Evolutionary conservation across 495 filamentous ascomycete genomes (phyloP).

Genomic region (Penicillium roqueforti): DNA sequence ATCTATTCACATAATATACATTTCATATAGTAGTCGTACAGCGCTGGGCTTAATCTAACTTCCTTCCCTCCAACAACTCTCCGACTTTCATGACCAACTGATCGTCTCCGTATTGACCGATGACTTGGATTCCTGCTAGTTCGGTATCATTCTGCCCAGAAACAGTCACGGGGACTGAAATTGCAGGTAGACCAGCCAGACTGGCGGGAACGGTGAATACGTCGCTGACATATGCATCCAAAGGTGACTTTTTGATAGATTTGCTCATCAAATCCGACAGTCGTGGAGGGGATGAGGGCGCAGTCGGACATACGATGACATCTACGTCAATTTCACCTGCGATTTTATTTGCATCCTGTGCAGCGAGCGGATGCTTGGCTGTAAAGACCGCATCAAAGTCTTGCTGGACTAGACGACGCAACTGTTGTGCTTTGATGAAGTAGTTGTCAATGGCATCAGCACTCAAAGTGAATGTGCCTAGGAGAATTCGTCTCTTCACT

Average conservation of each 20-base stretch:
- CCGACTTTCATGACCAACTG: slow-evolving; percentile 45
- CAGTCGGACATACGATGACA: slow-evolving; percentile 82
- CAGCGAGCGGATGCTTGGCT: slow-evolving; percentile 58
- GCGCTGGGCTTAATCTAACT: slow-evolving; percentile 4
- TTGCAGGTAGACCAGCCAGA: slow-evolving; percentile 83
- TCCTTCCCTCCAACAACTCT: slow-evolving; percentile 32
- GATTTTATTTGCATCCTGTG: slow-evolving; percentile 28
- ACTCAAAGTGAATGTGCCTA: slow-evolving; percentile 87
- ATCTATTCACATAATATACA: slow-evolving; percentile 1
- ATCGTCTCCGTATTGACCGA: slow-evolving; percentile 91
- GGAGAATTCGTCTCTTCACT: slow-evolving; percentile 77
- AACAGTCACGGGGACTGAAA: slow-evolving; percentile 69
- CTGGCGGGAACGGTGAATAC: slow-evolving; percentile 95
- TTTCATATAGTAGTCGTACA: not conserved
- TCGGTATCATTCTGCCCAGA: slow-evolving; percentile 20
- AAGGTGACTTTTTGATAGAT: slow-evolving; percentile 24
- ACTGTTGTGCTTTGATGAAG: slow-evolving; percentile 87
- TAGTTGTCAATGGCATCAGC: slow-evolving; percentile 93
- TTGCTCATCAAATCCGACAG: slow-evolving; percentile 47
- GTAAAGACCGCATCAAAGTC: slow-evolving; percentile 82
- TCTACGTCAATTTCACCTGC: slow-evolving; percentile 56
- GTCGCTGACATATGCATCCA: slow-evolving; percentile 80
- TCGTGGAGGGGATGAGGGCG: slow-evolving; percentile 69
- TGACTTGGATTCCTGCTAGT: slow-evolving; percentile 75
- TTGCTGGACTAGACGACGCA: slow-evolving; percentile 74